Percentiles rank a stretch among this genome's conserved stretches.
These are phyloP conservation scores for Clavispora santaluciae DNA, from an alignment of 805 yeast species.

Conservation along the genomic window DNA sequence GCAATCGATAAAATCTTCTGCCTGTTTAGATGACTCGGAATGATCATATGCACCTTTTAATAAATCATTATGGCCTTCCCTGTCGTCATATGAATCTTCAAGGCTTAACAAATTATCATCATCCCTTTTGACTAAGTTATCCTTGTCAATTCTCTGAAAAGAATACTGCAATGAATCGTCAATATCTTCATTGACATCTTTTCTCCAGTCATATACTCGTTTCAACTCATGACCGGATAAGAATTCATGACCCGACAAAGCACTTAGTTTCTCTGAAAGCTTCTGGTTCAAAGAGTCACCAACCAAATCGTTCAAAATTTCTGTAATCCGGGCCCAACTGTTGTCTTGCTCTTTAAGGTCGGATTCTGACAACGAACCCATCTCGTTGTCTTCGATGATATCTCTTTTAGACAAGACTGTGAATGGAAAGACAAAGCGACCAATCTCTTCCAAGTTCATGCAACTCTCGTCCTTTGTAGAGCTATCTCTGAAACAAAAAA, in stretches of 20 bases:
- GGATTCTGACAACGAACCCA: background rate
- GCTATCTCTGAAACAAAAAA: background rate
- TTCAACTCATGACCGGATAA: background rate
- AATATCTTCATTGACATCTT: background rate
- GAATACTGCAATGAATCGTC: constrained; percentile 4
- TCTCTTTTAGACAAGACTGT: background rate
- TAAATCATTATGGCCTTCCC: too few species aligned
- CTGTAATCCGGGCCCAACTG: background rate
- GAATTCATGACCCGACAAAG: background rate
- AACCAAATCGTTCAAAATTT: background rate
- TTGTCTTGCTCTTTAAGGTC: background rate
- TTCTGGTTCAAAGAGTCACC: background rate
- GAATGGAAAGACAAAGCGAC: background rate
- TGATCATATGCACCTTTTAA: too few species aligned
- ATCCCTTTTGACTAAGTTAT: background rate
- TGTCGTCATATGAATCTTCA: background rate
- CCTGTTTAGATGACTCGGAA: background rate
- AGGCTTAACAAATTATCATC: background rate
- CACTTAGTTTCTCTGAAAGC: background rate
- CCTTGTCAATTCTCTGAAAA: constrained; percentile 10
- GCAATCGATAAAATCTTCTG: constrained; percentile 23
- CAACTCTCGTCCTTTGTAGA: background rate
- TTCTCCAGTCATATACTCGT: background rate
- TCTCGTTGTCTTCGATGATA: background rate
- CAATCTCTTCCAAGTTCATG: background rate